Evolutionary conservation across 2,329 filamentous ascomycete species (phyloP), one percentile per base, ranked within the genome.

Genomic region (Lasiodiplodia sp.): DNA sequence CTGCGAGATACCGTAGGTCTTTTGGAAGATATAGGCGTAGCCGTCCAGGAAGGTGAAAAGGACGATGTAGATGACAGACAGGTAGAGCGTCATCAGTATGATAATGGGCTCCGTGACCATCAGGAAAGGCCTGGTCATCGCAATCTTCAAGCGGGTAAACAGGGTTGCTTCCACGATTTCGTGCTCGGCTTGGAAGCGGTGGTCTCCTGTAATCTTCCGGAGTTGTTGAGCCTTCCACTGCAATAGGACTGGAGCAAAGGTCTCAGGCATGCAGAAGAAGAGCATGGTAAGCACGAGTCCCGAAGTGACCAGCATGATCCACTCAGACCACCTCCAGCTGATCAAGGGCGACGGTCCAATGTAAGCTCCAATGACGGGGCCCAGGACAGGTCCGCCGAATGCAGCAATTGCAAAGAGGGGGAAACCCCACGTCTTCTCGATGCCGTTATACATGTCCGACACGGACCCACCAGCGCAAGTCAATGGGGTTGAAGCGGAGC

Each of bases 21-120:
- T 78, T 38, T 77, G 76, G 76, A 88, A 88, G 57, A 88, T 83
- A 57, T 80, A 82, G 0, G 82, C 79, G 74, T 84, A 86, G 1
- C 86, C 85, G 2, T 84, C 81, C 4, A 87, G 79, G 64, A 87
- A 84, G 0, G 84, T 84, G 73, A 87, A 88, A 0, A 87, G 76
- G 0, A 86, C 79, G 23, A 86, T 84, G 70, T 88, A 88, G 2
- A 86, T 73, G 0, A 87, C 79, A 0, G 83, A 81, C 40, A 88
- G 79, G 68, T 88, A 88, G 0, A 87, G 60, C 0, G 82, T 81
- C 69, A 87, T 78, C 5, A 83, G 76, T 7, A 86, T 76, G 52
- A 86, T 80, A 70, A 86, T 83, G 0, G 83, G 83, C 70, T 85
- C 82, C 12, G 74, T 79, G 37, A 79, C 65, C 75, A 82, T 80